Base-by-base conservation (phyloP, 208 protist genomes). In the Trypanosoma grayi region DNA sequence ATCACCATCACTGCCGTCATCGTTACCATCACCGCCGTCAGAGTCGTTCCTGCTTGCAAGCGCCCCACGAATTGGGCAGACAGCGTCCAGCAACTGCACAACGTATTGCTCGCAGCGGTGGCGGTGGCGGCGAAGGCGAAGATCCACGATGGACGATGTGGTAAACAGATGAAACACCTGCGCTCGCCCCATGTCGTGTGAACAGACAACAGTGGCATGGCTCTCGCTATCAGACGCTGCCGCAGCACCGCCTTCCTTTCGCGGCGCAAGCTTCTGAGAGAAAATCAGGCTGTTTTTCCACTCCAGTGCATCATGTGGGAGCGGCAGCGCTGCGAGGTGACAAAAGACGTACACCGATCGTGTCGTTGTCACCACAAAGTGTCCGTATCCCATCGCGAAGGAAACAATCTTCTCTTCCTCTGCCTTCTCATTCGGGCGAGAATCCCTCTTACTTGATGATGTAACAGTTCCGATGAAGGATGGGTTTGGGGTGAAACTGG, bases 331-430 rank as follows among this genome's bases (percentile, higher is more conserved):
- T 11, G 76, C 72, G 7, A 76, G 48, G 40, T 82, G 76, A 28
- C 65, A 75, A 41, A 82, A 53, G 9, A 63, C 71, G 40, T 69
- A 78, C 8, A 82, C 62, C 11, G 59, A 62, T 22, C 51, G 47
- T 37, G 70, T 78, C 4, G 76, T 78, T 16, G 71, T 71, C 27
- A 75, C 16, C 10, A 66, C 20, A 44, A 78, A n/a, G 44, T 82
- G 66, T 45, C 46, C 70, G 59, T 82, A 82, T 51, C 67, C 76
- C 39, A 46, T 55, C 24, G 54, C 22, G 40, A 77, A 47, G 18
- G 70, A 77, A 1, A 71, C 33, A 43, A 77, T 25, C 4, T 22
- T 44, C 48, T 62, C 62, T 36, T 44, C 37, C n/a, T 27, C 6
- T 31, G 14, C 52, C 44, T 28, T 2, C 51, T 57, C 34, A 33